Conservation (phyloP, 2,329 filamentous ascomycete genomes). For the Drechslerella dactyloides region DNA sequence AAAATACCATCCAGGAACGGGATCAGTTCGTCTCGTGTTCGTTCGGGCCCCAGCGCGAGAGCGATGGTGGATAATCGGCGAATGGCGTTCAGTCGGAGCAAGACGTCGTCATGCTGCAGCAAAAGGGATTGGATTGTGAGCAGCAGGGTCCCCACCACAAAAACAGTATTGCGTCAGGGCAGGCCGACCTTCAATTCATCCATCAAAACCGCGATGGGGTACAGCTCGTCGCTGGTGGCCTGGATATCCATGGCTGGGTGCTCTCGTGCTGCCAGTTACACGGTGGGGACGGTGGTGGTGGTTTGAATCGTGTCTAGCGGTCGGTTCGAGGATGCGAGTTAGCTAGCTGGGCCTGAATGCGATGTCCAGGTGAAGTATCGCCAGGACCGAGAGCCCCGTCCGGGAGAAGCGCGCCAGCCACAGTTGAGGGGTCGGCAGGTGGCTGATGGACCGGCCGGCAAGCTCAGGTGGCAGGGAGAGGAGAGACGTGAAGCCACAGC, state of each 20-base stretch:
- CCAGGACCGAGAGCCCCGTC: neutral
- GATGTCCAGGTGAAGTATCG: neutral
- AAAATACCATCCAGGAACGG: slow-evolving; percentile 95
- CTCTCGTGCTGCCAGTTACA: slow-evolving; percentile 17
- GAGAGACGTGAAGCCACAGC: neutral
- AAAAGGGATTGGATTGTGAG: neutral
- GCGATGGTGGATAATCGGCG: slow-evolving; percentile 98
- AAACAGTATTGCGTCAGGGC: slow-evolving; percentile 38
- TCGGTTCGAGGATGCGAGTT: slow-evolving; percentile 26
- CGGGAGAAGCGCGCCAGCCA: slow-evolving; percentile 14
- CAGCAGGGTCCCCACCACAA: neutral
- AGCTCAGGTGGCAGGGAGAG: neutral
- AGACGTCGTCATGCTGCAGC: slow-evolving; percentile 75
- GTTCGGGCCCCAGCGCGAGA: slow-evolving; percentile 90
- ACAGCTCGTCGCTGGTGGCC: slow-evolving; percentile 91
- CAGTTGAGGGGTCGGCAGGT: neutral
- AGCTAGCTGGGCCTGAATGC: slow-evolving; percentile 6
- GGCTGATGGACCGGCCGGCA: neutral
- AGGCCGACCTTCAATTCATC: slow-evolving; percentile 92
- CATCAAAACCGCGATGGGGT: slow-evolving; percentile 98
- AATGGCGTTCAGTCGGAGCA: slow-evolving; percentile 97
- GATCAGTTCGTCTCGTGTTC: slow-evolving; percentile 97
- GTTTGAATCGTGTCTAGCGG: slow-evolving; percentile 16
- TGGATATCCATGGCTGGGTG: slow-evolving; percentile 54
- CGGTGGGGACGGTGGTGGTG: slow-evolving; percentile 2